phyloP scores from a whole-genome alignment of 2,329 filamentous ascomycete genomes.

The Paecilomyces dactylethromorphus region DNA sequence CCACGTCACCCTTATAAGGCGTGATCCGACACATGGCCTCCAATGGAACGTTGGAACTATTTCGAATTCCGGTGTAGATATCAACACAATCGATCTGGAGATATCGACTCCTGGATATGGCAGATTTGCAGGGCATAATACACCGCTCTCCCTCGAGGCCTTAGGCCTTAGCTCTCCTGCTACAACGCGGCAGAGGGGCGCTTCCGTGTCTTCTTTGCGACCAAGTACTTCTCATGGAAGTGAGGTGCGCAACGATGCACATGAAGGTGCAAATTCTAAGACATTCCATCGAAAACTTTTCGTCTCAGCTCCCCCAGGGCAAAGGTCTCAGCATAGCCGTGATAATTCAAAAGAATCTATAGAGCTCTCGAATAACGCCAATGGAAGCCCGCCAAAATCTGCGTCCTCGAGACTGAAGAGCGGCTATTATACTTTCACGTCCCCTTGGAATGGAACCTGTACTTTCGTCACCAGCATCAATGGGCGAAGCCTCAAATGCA shows the following conservation, averaged over 20 bases:
- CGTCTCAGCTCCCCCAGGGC: slow-evolving; percentile 18
- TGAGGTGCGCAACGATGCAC: slow-evolving; percentile 3
- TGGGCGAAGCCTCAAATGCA: slow-evolving; percentile 68
- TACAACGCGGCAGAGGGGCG: background rate
- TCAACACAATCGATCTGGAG: slow-evolving; percentile 44
- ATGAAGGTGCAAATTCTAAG: slow-evolving; percentile 14
- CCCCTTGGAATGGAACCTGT: slow-evolving; percentile 82
- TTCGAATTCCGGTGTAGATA: slow-evolving; percentile 30
- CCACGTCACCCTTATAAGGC: slow-evolving; percentile 59
- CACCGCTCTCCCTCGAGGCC: slow-evolving; percentile 26
- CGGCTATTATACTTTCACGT: slow-evolving; percentile 64
- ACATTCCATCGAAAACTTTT: slow-evolving; percentile 27
- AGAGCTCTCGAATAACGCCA: slow-evolving; percentile 5
- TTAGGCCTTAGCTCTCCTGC: slow-evolving; percentile 17
- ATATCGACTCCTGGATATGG: slow-evolving; percentile 55
- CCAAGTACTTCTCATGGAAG: background rate
- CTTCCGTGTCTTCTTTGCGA: background rate
- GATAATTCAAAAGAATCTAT: slow-evolving; percentile 14
- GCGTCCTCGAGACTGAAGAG: slow-evolving; percentile 25
- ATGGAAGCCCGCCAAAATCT: slow-evolving; percentile 6
- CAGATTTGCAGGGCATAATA: slow-evolving; percentile 44
- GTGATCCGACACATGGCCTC: slow-evolving; percentile 59
- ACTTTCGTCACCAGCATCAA: slow-evolving; percentile 74
- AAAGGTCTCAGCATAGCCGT: background rate
- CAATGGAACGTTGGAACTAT: slow-evolving; percentile 73